Conservation (phyloP, 768 basidiomycete species). For the Hortiboletus campestris region DNA sequence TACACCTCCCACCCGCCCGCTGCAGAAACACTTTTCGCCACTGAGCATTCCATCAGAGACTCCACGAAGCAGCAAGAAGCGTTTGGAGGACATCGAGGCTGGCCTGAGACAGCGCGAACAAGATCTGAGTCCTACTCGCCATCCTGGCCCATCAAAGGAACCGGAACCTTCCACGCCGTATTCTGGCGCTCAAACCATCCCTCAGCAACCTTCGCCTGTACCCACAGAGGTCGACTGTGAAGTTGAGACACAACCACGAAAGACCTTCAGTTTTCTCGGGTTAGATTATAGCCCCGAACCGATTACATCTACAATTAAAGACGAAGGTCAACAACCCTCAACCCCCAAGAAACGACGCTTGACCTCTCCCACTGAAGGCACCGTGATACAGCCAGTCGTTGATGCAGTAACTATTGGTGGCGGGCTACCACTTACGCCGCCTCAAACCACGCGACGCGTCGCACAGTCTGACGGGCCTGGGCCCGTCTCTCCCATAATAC, state of each 20-base stretch:
- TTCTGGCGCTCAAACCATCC: neutral
- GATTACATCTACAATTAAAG: neutral
- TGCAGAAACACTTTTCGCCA: neutral
- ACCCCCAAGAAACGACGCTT: conserved; percentile 25
- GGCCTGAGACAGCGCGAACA: conserved; percentile 18
- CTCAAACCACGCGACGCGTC: conserved; percentile 21
- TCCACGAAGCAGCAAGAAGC: conserved; percentile 11
- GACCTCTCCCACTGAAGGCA: neutral
- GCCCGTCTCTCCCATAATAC: conserved; percentile 1
- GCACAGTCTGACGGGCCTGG: neutral
- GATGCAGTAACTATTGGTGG: neutral
- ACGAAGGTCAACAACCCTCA: conserved; percentile 20
- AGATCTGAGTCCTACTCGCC: conserved; percentile 12
- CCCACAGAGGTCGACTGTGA: conserved; percentile 26
- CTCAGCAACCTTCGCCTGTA: conserved; percentile 28
- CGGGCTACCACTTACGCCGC: conserved; percentile 24
- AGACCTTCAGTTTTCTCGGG: conserved; percentile 26
- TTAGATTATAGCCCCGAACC: conserved; percentile 15
- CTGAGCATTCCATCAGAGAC: neutral
- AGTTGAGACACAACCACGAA: conserved; percentile 7
- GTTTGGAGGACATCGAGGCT: conserved; percentile 11
- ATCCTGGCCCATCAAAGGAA: conserved; percentile 3
- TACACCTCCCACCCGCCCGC: neutral
- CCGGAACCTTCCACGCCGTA: neutral
- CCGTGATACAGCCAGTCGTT: neutral